Evolutionary conservation across 73 alveolate species (phyloP), one percentile per base, ranked within the genome.

Genomic region (Effrenium voratum): DNA sequence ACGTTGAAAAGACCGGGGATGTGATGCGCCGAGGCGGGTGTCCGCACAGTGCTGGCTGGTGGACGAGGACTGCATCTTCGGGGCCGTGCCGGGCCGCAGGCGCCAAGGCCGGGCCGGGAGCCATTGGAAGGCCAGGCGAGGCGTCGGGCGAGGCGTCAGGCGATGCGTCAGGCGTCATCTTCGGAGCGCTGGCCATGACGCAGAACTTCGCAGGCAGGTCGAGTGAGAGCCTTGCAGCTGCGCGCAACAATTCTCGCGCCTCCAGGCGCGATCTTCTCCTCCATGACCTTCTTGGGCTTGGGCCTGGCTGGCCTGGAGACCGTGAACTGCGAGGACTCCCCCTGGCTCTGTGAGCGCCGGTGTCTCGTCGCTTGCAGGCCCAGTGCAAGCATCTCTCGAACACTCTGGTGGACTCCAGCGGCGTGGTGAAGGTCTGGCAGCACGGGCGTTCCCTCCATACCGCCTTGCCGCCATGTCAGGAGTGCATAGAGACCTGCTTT

Each of bases 31-130:
- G 3, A 88, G 95, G 95, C 95, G 95, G 4, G 95, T 88, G 22
- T 88, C 95, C 5, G 95, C 95, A 6, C 95, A 88, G 84, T 88
- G 95, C 34, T 88, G 95, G 95, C 84, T 88, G 66, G 95, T 88
- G 73, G 95, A 88, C 43, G 95, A 88, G 72, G 95, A 88, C 41
- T 88, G 95, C 95, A 88, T 88, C 95, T 88, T 88, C n/a, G 95
- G 95, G 36, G 85, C 80, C 32, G 95, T 88, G 72, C 95, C 95
- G 19, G 95, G 95, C 1, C 52, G 95, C 40, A 72, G 73, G 68
- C 63, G 95, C n/a, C 95, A 88, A 88, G 95, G 95, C 72, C 59
- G 15, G n/a, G n/a, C n/a, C n/a, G n/a, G n/a, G n/a, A n/a, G n/a
- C n/a, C n/a, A n/a, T n/a, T n/a, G n/a, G n/a, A n/a, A n/a, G n/a